Base-by-base conservation (phyloP, 2,329 filamentous ascomycete genomes). In the Alternaria infectoria region DNA sequence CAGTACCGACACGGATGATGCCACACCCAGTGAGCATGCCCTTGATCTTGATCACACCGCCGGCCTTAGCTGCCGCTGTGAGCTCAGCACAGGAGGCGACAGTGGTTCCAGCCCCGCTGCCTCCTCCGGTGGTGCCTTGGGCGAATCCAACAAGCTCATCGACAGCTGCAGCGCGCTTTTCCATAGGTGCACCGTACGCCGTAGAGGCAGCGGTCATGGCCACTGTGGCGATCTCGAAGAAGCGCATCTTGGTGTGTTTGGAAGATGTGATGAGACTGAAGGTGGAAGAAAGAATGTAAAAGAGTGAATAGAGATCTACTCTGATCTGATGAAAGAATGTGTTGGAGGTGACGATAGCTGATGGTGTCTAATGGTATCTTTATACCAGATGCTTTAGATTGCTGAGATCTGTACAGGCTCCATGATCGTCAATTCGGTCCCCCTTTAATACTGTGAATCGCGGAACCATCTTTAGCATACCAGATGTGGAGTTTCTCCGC, bases 71-170 rank as follows among this genome's bases (percentile, higher is more conserved):
- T 4, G 86, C 86, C 2, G 82, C 77, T 5, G 82, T 83, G 65
- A 88, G 82, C 26, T 82, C 77, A 21, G 83, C 81, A 36, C 87
- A 83, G 6, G 81, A 82, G 19, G 83, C 83, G 57, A 88, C 86
- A 10, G 86, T 87, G 28, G 83, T 85, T 10, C 86, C 86, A 3
- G 83, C 80, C 52, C 86, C 86, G n/a, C 83, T 85, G 23, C 81
- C 78, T 56, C 87, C 86, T 57, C 86, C 87, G 6, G 82, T 88
- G 4, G 86, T 88, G 56, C 85, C 83, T 43, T 82, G 83, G 57
- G 81, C 83, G 69, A 83, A 86, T 26, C 84, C 85, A 46, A 78
- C 75, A 21, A 77, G 72, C 50, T 77, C 70, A 52, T 77, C 68
- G 23, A 74, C 71, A 15, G 69, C 58, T 44, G 74, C 74, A 46